phyloP scores from a whole-genome alignment of 768 basidiomycete genomes.

The Podaxis mareebaensis region DNA sequence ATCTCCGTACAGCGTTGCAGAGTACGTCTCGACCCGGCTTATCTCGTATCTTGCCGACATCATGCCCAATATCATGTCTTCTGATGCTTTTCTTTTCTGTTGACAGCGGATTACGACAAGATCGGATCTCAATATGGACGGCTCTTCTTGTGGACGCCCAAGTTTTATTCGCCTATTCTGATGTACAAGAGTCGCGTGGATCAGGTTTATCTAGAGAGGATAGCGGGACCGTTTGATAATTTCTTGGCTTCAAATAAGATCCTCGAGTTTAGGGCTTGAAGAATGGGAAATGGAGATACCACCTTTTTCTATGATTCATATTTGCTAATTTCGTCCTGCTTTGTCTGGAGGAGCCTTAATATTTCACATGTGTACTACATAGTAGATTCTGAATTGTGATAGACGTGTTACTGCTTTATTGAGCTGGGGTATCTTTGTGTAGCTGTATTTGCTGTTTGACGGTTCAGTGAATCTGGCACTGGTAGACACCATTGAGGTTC shows the following conservation, averaged over 20 bases:
- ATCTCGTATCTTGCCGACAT: not conserved
- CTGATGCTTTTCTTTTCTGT: conserved; percentile 2
- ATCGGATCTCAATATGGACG: conserved; percentile 62
- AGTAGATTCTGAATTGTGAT: not conserved
- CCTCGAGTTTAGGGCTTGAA: conserved; percentile 16
- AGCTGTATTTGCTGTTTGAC: too few relatives aligned
- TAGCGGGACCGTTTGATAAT: conserved; percentile 56
- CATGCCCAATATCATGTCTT: not conserved
- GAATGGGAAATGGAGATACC: not conserved
- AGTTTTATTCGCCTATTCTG: conserved; percentile 57
- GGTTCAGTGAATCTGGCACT: too few relatives aligned
- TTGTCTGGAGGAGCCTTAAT: not conserved
- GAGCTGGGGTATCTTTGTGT: not conserved
- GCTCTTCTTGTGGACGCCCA: conserved; percentile 70
- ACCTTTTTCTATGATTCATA: not conserved
- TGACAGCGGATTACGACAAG: conserved; percentile 66
- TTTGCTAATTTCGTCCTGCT: not conserved
- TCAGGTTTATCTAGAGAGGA: conserved; percentile 42
- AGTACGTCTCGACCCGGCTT: conserved; percentile 37
- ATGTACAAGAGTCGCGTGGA: conserved; percentile 26
- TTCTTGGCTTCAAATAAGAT: conserved; percentile 14
- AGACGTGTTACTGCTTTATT: not conserved
- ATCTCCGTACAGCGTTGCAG: conserved; percentile 56
- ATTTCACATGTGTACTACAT: not conserved
- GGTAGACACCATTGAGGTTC: too few relatives aligned